phyloP scores from a whole-genome alignment of 257 asterid genomes.

The Ligustrum vulgare region DNA sequence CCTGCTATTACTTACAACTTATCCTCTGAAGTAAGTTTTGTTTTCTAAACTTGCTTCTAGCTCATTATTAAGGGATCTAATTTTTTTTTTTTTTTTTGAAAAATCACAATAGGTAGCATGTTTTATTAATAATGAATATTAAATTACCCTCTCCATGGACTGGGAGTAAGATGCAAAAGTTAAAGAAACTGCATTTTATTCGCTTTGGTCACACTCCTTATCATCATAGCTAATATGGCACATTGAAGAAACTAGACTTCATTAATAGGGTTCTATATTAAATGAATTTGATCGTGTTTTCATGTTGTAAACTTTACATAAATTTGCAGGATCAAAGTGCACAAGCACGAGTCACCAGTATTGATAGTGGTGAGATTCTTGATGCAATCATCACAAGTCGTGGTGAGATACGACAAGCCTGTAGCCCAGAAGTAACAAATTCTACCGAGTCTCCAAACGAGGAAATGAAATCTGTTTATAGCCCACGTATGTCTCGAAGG shows the following conservation, averaged over 20 bases:
- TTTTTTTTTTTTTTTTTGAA: no score
- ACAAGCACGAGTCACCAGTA: neutral
- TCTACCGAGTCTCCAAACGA: neutral
- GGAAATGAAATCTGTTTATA: neutral
- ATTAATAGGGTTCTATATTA: no score
- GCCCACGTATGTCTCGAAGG: neutral
- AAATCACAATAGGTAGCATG: no score
- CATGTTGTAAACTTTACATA: neutral
- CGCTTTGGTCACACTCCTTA: neutral
- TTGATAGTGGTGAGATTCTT: neutral
- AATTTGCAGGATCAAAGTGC: neutral
- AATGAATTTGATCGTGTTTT: no score
- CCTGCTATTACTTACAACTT: slow-evolving; percentile 67
- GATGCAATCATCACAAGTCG: neutral
- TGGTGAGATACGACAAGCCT: neutral
- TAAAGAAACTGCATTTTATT: neutral
- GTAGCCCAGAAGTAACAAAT: neutral
- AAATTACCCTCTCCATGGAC: no score
- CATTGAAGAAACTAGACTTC: no score
- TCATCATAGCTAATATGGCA: no score
- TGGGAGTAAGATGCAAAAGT: no score
- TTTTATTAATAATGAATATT: no score
- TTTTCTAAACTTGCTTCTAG: no score
- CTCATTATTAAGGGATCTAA: neutral
- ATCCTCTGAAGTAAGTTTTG: slow-evolving; percentile 56